These are phyloP conservation scores for Chrysoporthe cubensis DNA, from an alignment of 2,329 filamentous ascomycete genomes.

Conservation along the genomic window DNA sequence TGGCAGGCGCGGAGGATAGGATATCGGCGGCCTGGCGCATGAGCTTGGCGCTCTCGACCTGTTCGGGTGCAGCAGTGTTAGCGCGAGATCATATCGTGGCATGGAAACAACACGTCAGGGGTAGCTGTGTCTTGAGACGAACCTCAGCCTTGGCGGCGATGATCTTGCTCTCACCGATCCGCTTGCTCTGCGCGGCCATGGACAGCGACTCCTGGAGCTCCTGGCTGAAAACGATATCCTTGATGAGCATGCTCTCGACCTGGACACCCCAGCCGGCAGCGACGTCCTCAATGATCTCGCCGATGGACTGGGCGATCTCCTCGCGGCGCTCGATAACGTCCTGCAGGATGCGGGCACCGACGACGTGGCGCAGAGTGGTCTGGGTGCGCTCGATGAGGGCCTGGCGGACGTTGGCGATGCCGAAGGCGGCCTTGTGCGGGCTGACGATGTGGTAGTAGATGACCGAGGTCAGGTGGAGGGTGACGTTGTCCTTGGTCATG, in stretches of 20 bases:
- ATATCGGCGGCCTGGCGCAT: conserved; percentile 95
- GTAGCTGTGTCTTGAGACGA: conserved; percentile 22
- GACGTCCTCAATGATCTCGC: conserved; percentile 97
- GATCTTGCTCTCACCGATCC: conserved; percentile 97
- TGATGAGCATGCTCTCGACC: conserved; percentile 98
- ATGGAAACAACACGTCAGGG: background rate
- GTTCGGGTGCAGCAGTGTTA: conserved; percentile 22
- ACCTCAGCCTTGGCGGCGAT: conserved; percentile 92
- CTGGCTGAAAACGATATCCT: conserved; percentile 96
- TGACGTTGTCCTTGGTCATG: conserved; percentile 99
- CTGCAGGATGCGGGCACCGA: conserved; percentile 92
- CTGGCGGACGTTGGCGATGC: conserved; percentile 91
- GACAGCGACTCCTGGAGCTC: conserved; percentile 95
- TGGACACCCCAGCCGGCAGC: conserved; percentile 92
- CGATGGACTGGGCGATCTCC: conserved; percentile 92
- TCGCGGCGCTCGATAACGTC: conserved; percentile 98
- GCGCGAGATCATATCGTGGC: background rate
- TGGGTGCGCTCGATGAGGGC: conserved; percentile 98
- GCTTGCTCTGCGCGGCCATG: conserved; percentile 98
- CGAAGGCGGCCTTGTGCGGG: conserved; percentile 96
- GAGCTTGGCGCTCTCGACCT: conserved; percentile 91
- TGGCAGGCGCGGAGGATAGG: conserved; percentile 85
- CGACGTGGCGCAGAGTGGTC: conserved; percentile 94
- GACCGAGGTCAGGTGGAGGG: conserved; percentile 88
- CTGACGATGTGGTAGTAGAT: conserved; percentile 99